phyloP scores from a whole-genome alignment of 495 filamentous ascomycete species.

The Lasiosphaeria ovina region DNA sequence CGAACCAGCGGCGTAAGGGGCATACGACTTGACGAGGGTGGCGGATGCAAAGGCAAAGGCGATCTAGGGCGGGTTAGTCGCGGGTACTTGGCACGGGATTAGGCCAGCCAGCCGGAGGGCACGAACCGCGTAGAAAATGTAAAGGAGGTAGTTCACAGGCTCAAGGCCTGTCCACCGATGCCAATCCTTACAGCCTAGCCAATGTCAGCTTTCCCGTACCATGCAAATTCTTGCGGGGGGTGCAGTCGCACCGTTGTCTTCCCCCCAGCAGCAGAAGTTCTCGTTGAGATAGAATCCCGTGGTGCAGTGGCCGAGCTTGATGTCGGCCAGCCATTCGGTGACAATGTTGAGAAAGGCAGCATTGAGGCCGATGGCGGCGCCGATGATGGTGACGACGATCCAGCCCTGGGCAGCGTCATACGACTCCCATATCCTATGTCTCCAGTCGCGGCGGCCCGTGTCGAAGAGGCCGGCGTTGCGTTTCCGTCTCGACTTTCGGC shows the following conservation, averaged over 20 bases:
- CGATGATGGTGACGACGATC: conserved; percentile 95
- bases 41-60: conserved; percentile 81
- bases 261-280: conserved; percentile 97
- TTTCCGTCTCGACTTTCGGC: conserved; percentile 71
- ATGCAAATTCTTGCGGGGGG: too few relatives aligned
- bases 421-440: conserved; percentile 75
- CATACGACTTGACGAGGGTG: conserved; percentile 84
- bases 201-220: conserved; percentile 25
- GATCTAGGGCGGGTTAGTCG: conserved; percentile 47
- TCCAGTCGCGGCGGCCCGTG: conserved; percentile 72
- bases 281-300: conserved; percentile 98
- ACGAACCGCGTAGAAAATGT: conserved; percentile 82
- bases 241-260: conserved; percentile 65
- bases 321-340: conserved; percentile 94
- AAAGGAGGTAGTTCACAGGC: conserved; percentile 81
- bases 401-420: conserved; percentile 97
- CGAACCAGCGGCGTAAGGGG: conserved; percentile 94
- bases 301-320: conserved; percentile 90
- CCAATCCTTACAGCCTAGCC: conserved; percentile 80
- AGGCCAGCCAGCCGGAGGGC: neutral
- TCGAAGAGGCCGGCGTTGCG: conserved; percentile 75
- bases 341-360: conserved; percentile 93
- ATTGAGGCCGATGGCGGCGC: conserved; percentile 87
- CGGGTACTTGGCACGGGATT: neutral
- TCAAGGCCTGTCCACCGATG: conserved; percentile 78